Percentiles rank a stretch among this genome's conserved stretches.
phyloP scores from a whole-genome alignment of 306 rosid genomes.

The Casuarina cunninghamiana region DNA sequence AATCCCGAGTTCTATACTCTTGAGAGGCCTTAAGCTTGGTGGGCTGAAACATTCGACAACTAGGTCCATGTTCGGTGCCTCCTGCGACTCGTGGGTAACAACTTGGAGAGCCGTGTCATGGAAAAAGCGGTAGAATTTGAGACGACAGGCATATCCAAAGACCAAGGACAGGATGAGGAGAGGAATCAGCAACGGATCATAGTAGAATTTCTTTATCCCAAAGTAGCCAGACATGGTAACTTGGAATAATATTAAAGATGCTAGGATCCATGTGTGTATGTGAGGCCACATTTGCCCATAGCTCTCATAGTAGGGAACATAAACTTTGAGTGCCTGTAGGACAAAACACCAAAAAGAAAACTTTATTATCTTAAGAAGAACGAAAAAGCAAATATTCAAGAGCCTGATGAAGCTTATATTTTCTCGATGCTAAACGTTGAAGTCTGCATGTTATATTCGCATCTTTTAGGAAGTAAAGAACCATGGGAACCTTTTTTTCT shows the following conservation, averaged over 20 bases:
- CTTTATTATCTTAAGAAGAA: neutral
- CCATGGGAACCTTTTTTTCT: no score
- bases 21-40: neutral
- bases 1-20: constrained; percentile 52
- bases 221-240: constrained; percentile 88
- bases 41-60: constrained; percentile 68
- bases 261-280: constrained; percentile 60
- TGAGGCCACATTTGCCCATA: constrained; percentile 97
- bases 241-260: constrained; percentile 76
- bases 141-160: constrained; percentile 45
- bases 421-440: no score
- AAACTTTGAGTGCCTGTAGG: constrained; percentile 84
- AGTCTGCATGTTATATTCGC: no score
- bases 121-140: constrained; percentile 74
- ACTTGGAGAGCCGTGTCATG: constrained; percentile 59
- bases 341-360: constrained; percentile 10
- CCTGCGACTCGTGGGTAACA: constrained; percentile 47
- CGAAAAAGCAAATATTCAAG: no score
- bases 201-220: constrained; percentile 49
- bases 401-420: no score
- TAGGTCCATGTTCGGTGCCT: constrained; percentile 68
- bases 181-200: constrained; percentile 51
- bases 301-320: constrained; percentile 78
- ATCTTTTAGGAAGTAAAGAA: no score
- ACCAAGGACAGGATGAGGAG: constrained; percentile 62